Conservation (phyloP, 176 grass and related monocot species). For the Dendrocalamus sinicus region DNA sequence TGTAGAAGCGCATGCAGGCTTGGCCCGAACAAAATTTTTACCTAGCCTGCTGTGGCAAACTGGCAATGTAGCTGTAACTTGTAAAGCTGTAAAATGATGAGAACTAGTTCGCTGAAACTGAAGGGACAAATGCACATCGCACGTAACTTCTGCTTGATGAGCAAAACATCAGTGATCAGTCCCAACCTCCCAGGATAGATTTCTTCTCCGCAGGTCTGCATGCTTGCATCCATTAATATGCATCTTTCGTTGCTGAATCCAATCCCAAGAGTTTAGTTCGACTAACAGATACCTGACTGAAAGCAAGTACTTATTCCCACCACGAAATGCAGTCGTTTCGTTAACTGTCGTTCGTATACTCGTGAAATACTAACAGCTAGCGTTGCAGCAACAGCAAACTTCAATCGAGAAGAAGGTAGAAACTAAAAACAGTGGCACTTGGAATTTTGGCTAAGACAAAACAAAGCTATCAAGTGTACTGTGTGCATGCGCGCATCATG, state of each 20-base stretch:
- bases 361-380: background rate
- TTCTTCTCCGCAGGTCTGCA: background rate
- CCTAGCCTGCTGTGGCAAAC: background rate
- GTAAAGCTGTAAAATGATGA: background rate
- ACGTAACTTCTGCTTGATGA: too few relatives aligned
- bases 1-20: background rate
- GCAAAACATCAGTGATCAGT: too few relatives aligned
- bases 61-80: background rate
- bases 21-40: background rate
- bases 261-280: background rate
- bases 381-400: background rate
- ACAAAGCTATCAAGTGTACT: too few relatives aligned
- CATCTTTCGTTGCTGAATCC: background rate
- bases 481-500: too few relatives aligned
- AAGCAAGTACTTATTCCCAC: too few relatives aligned
- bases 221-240: background rate
- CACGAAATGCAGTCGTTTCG: background rate
- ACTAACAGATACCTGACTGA: background rate
- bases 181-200: too few relatives aligned
- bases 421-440: too few relatives aligned
- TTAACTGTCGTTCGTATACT: background rate
- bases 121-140: too few relatives aligned
- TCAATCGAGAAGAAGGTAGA: too few relatives aligned
- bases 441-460: too few relatives aligned
- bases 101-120: background rate